Conservation (phyloP, 306 rosid genomes). For the Macrotyloma uniflorum region DNA sequence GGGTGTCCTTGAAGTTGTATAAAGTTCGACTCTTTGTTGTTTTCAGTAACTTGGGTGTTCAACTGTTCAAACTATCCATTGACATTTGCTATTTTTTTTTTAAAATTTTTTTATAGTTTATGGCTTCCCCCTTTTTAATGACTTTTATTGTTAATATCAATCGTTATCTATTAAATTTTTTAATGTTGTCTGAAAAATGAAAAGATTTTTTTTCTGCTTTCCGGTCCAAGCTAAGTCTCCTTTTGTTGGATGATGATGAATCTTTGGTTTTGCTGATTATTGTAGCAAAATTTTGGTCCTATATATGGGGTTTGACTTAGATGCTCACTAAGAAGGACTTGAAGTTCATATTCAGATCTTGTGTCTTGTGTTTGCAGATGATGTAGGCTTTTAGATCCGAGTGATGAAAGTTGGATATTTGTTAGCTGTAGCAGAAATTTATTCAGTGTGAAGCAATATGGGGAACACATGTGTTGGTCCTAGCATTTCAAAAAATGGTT, state of each 20-base stretch:
- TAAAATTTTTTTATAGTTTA: too few species aligned
- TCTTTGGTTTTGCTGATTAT: conserved; percentile 35
- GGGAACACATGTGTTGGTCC: conserved; percentile 99
- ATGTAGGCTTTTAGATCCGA: conserved; percentile 48
- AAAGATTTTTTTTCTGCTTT: neutral
- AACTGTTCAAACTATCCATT: neutral
- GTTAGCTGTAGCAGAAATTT: conserved; percentile 19
- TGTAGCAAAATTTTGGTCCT: neutral
- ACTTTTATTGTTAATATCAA: neutral
- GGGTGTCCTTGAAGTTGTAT: conserved; percentile 26
- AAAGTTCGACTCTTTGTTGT: conserved; percentile 21
- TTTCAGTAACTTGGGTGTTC: conserved; percentile 11
- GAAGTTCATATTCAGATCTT: conserved; percentile 57
- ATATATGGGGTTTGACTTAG: conserved; percentile 61
- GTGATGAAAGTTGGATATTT: conserved; percentile 43
- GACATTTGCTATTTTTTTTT: neutral
- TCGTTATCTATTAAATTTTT: conserved; percentile 15
- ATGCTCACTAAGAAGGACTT: conserved; percentile 28
- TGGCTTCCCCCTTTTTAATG: neutral
- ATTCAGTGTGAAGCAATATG: conserved; percentile 54
- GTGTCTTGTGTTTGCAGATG: conserved; percentile 44
- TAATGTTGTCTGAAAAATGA: neutral
- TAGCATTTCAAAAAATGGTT: conserved; percentile 75
- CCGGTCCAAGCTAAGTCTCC: neutral
- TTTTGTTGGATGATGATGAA: conserved; percentile 31